Base-by-base conservation (phyloP, 371 early-diverging fungal species). In the Rhizopus microsporus region DNA sequence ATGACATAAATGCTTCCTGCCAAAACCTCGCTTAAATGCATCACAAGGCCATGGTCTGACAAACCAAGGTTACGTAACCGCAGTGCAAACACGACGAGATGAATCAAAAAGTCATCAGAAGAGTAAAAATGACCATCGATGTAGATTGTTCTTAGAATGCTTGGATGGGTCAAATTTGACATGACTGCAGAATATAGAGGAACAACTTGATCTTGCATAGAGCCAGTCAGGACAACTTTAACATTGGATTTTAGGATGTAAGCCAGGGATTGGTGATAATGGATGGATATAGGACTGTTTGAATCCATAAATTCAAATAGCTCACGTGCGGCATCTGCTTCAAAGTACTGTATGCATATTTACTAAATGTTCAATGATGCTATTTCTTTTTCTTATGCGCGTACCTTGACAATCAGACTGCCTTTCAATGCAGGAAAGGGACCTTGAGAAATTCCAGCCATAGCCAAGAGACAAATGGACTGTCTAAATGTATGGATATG, bases 101-200 rank as follows among this genome's bases (percentile, higher is more conserved):
- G 86, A 46, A 90, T 88, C 35, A 97, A 68, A 68, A 97, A 96
- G 61, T 96, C 95, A 56, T 92, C 88, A 0, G 68, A 69, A 30
- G 86, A 82, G 38, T 85, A 88, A 52, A 92, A 86, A 30, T 78
- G 80, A 4, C 88, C 90, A 54, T 94, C 93, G 60, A 96, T 90
- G 54, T 93, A 95, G 5, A 97, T 79, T 2, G 93, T 93, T 5
- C 98, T 88, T 42, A 90, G 84, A n/a, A 97, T 85, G 49, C 88
- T 88, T 4, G 93, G 94, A 64, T 97, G 98, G 31, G 85, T 74
- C 31, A 91, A 80, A 8, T 91, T 90, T n/a, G 89, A 86, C 79
- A 96, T 81, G 31, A 92, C 83, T 0, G 94, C 92, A n/a, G 98
- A 97, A 72, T 96, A 93, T n/a, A 96, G 73, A 49, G 97, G 97